Evolutionary conservation across 805 yeast species (phyloP).

Genomic region (Wickerhamomyces chambardii): DNA sequence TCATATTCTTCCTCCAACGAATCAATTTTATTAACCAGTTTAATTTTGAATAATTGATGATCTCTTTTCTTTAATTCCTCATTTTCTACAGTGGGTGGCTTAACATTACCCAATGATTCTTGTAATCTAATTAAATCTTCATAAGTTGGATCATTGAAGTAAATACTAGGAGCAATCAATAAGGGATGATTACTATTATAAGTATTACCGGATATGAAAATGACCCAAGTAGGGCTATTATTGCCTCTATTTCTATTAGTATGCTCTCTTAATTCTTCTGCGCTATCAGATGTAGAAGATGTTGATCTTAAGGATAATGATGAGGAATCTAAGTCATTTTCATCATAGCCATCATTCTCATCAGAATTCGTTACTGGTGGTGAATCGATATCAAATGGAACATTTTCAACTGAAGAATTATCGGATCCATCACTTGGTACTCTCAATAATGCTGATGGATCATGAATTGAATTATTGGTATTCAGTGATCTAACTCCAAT

Average conservation of each 20-base stretch:
- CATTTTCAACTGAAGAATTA: conserved; percentile 1
- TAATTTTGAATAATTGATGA: too few relatives aligned
- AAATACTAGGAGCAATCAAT: conserved; percentile 34
- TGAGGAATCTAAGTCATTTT: too few relatives aligned
- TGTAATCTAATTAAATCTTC: conserved; percentile 40
- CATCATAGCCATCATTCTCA: background rate
- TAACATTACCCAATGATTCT: conserved; percentile 35
- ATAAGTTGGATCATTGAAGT: conserved; percentile 40
- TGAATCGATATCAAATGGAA: conserved; percentile 1
- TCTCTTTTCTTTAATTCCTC: conserved; percentile 29
- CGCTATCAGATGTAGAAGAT: background rate
- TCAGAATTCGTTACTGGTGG: conserved; percentile 1
- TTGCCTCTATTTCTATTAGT: background rate
- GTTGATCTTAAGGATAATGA: too few relatives aligned
- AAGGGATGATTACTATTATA: conserved; percentile 41
- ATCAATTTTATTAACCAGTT: background rate
- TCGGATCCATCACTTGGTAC: background rate
- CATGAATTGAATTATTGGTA: conserved; percentile 6
- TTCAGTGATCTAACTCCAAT: conserved; percentile 36
- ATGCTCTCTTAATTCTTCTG: conserved; percentile 2
- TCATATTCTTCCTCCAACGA: background rate
- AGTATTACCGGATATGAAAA: conserved; percentile 50
- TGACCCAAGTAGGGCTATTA: conserved; percentile 38
- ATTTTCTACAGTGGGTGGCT: conserved; percentile 31
- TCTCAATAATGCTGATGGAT: background rate